phyloP scores from a whole-genome alignment of 306 rosid genomes.

The Styphnolobium japonicum region DNA sequence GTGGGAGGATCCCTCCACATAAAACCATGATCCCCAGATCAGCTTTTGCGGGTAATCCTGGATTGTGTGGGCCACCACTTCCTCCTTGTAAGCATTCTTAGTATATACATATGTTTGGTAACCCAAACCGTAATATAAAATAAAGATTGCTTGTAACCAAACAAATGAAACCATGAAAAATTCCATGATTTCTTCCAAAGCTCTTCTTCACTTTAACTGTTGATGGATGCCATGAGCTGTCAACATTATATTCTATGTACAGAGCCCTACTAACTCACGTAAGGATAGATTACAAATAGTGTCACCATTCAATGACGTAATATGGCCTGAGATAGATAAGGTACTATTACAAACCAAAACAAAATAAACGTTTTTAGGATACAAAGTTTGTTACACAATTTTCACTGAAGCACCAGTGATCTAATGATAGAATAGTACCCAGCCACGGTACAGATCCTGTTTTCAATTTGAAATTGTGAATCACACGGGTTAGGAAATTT shows the following conservation, averaged over 20 bases:
- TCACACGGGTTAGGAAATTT: too few relatives aligned
- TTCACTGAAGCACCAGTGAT: conserved; percentile 7
- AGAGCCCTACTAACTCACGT: too few relatives aligned
- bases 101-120: background rate
- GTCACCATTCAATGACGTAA: too few relatives aligned
- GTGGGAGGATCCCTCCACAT: conserved; percentile 12
- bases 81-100: conserved; percentile 50
- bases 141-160: background rate
- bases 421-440: conserved; percentile 34
- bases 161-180: background rate
- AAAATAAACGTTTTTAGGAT: too few relatives aligned
- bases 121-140: too few relatives aligned
- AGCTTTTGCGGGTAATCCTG: conserved; percentile 45
- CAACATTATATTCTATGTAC: too few relatives aligned
- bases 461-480: too few relatives aligned
- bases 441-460: conserved; percentile 27
- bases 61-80: conserved; percentile 64
- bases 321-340: too few relatives aligned
- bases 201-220: background rate
- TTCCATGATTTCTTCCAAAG: background rate
- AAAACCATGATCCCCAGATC: conserved; percentile 35
- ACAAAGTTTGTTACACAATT: too few relatives aligned
- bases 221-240: too few relatives aligned
- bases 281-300: background rate
- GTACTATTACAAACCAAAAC: too few relatives aligned